A percentile compares a stretch with the other conserved stretches of the same genome.
phyloP scores from a whole-genome alignment of 208 protist genomes.

The Trypanosoma lewisi region DNA sequence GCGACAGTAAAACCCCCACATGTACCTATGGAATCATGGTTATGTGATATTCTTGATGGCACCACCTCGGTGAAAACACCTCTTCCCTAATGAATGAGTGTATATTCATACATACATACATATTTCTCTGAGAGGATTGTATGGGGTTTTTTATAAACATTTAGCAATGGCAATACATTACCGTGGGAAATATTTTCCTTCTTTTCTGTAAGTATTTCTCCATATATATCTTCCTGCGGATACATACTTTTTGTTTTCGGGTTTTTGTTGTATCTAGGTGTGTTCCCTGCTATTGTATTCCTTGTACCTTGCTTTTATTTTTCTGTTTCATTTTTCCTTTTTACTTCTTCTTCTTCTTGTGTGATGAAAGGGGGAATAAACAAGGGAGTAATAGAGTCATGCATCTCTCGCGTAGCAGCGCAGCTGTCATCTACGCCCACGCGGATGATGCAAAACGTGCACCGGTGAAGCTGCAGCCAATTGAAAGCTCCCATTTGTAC shows the following conservation, averaged over 20 bases:
- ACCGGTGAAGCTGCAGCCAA: conserved; percentile 28
- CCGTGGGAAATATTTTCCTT: background rate
- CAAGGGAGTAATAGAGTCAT: background rate
- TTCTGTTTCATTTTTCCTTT: too few species aligned
- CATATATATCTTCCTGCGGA: background rate
- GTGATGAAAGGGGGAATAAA: background rate
- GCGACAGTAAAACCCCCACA: conserved; percentile 15
- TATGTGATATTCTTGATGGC: conserved; percentile 23
- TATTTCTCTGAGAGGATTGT: too few species aligned
- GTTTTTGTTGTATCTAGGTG: background rate
- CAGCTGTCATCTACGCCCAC: conserved; percentile 51
- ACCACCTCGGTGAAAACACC: conserved; percentile 1
- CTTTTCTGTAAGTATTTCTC: background rate
- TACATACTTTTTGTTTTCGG: conserved; percentile 4
- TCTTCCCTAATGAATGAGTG: background rate
- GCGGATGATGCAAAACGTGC: conserved; percentile 44
- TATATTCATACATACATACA: too few species aligned
- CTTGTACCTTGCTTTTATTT: too few species aligned
- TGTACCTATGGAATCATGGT: conserved; percentile 14
- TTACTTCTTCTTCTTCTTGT: conserved; percentile 10
- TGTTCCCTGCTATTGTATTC: background rate
- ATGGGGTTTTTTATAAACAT: too few species aligned
- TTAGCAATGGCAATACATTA: too few species aligned
- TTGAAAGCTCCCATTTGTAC: conserved; percentile 75
- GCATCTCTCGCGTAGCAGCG: background rate